Evolutionary conservation across 495 filamentous ascomycete species (phyloP), one percentile per base, ranked within the genome.

Genomic region (Pseudotulostoma volvatum): DNA sequence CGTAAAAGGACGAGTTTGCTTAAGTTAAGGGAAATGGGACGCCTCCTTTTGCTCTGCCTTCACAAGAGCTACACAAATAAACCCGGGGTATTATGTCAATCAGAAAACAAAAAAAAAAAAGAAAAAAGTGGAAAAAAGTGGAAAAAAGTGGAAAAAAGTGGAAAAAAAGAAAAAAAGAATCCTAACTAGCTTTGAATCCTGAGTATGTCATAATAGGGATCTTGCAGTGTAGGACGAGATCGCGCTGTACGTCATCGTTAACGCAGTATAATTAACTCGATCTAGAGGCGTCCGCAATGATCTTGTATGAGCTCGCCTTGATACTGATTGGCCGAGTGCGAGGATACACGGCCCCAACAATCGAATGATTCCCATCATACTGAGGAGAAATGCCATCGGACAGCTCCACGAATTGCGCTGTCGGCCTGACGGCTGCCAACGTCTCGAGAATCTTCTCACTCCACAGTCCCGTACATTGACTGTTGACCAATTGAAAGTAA

Each of bases 401-500:
- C 16, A 76, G 64, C 43, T 77, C 69, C 36, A 70, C 57, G 47
- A 70, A 83, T 4, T 55, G 52, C 1, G 68, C 69, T 3, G 59
- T 42, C 0, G 77, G 74, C 16, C 77, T 66, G 13, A 66, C 60
- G 17, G 54, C 52, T 28, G 61, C 54, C 4, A 82, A 60, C 20
- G 64, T 59, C 15, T 66, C 58, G 2, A 81, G 53, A 39, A 81
- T 82, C 5, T 64, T 54, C 4, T 74, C 68, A 51, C 72, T 81
- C 77, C 77, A 84, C 1, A 84, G 64, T 8, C 79, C 79, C 1
- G 69, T 72, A 44, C 71, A 74, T 48, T 66, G 51, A 13, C 68
- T 64, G 43, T 71, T 55, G 9, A 60, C 52, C 9, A 81, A 56
- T 43, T 75, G 57, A 47, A 81, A 84, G 45, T 74, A 71, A 0